These are phyloP conservation scores for Hebeloma cylindrosporum DNA, from an alignment of 768 basidiomycete species.

Conservation along the genomic window DNA sequence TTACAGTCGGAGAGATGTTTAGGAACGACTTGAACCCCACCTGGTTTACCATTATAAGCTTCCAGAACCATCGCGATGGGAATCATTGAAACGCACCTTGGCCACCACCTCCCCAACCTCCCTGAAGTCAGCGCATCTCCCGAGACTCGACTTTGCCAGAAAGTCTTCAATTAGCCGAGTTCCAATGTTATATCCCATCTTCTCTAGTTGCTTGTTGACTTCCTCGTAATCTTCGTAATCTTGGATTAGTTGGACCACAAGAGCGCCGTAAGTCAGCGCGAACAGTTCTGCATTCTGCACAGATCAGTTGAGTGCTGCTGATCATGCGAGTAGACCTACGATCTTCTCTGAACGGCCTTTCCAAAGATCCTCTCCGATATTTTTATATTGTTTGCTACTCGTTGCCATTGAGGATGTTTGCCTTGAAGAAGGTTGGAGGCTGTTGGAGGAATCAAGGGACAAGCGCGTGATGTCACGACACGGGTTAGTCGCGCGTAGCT, in stretches of 20 bases:
- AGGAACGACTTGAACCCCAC: slow-evolving; percentile 98
- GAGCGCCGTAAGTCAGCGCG: slow-evolving; percentile 93
- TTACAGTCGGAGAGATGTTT: slow-evolving; percentile 83
- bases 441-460: slow-evolving; percentile 5
- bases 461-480: slow-evolving; percentile 30
- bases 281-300: slow-evolving; percentile 94
- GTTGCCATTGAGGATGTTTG: slow-evolving; percentile 53
- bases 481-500: background rate
- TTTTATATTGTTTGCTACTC: slow-evolving; percentile 81
- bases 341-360: slow-evolving; percentile 94
- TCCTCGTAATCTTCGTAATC: slow-evolving; percentile 98
- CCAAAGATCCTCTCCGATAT: slow-evolving; percentile 94
- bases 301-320: slow-evolving; percentile 15
- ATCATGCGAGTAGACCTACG: slow-evolving; percentile 44
- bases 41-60: slow-evolving; percentile 41
- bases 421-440: slow-evolving; percentile 3
- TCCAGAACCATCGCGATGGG: background rate
- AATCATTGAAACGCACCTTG: slow-evolving; percentile 56
- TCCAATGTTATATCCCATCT: slow-evolving; percentile 99
- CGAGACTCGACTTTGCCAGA: slow-evolving; percentile 86
- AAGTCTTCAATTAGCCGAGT: slow-evolving; percentile 97
- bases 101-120: slow-evolving; percentile 95
- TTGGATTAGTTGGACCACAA: slow-evolving; percentile 97
- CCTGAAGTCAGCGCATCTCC: slow-evolving; percentile 89
- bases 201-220: slow-evolving; percentile 95